Evolutionary conservation across 306 rosid species (phyloP).

Genomic region (Pyrus betulifolia): DNA sequence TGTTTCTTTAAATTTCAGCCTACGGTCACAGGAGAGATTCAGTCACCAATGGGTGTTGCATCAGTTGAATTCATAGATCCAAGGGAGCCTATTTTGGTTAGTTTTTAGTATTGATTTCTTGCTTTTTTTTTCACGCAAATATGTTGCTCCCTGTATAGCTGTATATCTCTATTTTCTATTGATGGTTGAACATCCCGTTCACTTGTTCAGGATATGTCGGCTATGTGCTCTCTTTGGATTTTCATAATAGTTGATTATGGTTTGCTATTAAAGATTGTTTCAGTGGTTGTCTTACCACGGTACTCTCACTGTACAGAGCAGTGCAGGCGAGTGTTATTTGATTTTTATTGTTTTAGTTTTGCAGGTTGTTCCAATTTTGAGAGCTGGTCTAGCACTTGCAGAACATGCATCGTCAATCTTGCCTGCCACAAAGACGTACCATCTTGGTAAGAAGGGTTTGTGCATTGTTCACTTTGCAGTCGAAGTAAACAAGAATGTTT

Average conservation of each 20-base stretch:
- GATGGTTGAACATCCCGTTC: not conserved
- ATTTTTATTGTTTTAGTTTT: slow-evolving; percentile 16
- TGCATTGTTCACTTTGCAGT: not conserved
- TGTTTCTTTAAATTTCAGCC: slow-evolving; percentile 42
- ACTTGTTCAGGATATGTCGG: not conserved
- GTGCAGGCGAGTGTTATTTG: slow-evolving; percentile 18
- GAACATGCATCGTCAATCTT: slow-evolving; percentile 71
- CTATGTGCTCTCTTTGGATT: not conserved
- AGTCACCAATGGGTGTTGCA: slow-evolving; percentile 84
- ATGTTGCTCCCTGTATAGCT: not conserved
- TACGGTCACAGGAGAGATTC: slow-evolving; percentile 75
- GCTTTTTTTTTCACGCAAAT: not conserved
- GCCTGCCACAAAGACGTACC: slow-evolving; percentile 81
- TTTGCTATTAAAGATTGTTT: not conserved
- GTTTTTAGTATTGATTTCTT: slow-evolving; percentile 16
- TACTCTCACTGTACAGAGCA: not conserved
- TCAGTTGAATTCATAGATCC: slow-evolving; percentile 89
- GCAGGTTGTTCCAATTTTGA: slow-evolving; percentile 85
- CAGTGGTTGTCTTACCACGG: not conserved
- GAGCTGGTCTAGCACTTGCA: slow-evolving; percentile 90
- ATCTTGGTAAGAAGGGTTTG: slow-evolving; percentile 55
- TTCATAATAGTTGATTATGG: not conserved
- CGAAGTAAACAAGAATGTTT: not conserved
- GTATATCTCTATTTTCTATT: too few species aligned
- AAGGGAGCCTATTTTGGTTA: slow-evolving; percentile 83